These are phyloP conservation scores for Periconia sp. DNA, from an alignment of 2,329 filamentous ascomycete species.

Conservation along the genomic window DNA sequence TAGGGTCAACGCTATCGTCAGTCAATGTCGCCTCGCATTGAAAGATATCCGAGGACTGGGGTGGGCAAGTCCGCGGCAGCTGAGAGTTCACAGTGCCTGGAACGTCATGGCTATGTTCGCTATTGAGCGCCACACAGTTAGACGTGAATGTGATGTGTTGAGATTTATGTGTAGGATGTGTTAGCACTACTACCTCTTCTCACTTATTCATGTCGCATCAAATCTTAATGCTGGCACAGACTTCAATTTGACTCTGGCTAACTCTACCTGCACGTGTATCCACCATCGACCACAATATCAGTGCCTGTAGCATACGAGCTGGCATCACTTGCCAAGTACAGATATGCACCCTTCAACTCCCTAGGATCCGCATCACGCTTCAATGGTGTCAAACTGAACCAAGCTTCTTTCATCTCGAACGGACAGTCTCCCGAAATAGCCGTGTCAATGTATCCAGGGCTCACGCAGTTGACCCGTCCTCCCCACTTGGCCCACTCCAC, in stretches of 20 bases:
- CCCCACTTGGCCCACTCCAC: constrained; percentile 80
- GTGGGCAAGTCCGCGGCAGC: too few species aligned
- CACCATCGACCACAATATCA: constrained; percentile 58
- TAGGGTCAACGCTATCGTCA: too few species aligned
- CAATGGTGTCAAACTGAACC: constrained; percentile 76
- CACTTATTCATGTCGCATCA: too few species aligned
- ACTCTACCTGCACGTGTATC: constrained; percentile 50
- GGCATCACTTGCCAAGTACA: constrained; percentile 76
- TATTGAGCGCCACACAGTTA: too few species aligned
- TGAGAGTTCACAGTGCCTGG: too few species aligned
- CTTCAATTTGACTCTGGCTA: background rate
- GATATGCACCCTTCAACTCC: constrained; percentile 77
- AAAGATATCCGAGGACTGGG: too few species aligned
- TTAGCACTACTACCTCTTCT: too few species aligned
- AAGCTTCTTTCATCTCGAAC: constrained; percentile 81
- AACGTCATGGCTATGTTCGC: too few species aligned
- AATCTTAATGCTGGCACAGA: too few species aligned
- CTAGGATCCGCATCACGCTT: constrained; percentile 73
- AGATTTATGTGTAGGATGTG: too few species aligned
- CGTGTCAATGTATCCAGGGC: constrained; percentile 84
- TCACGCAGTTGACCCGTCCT: constrained; percentile 82
- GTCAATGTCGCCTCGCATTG: too few species aligned
- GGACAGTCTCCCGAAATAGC: constrained; percentile 79
- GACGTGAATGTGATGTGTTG: too few species aligned
- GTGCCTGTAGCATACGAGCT: constrained; percentile 76